Evolutionary conservation across 495 filamentous ascomycete genomes (phyloP).

Genomic region (Lasiosphaeria ovina): DNA sequence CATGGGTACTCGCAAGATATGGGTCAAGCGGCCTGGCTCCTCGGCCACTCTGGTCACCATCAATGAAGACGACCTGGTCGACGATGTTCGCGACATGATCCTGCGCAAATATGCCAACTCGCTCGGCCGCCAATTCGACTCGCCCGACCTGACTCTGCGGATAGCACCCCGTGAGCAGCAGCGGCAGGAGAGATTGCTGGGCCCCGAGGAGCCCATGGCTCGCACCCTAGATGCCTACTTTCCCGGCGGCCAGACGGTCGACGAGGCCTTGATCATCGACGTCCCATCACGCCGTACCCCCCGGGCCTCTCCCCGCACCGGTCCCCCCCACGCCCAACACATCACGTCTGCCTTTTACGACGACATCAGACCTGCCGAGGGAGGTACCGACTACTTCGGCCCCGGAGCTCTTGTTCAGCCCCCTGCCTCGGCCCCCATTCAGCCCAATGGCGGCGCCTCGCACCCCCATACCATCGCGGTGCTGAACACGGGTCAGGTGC

Average conservation of each 20-base stretch:
- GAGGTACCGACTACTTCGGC: conserved; percentile 83
- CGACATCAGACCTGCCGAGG: conserved; percentile 66
- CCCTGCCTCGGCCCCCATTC: conserved; percentile 27
- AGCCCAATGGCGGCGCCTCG: conserved; percentile 33
- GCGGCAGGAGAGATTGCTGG: conserved; percentile 69
- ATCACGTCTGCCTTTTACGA: conserved; percentile 57
- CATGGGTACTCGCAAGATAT: conserved; percentile 80
- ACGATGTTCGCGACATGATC: conserved; percentile 91
- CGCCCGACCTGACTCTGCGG: conserved; percentile 80
- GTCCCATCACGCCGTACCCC: conserved; percentile 79
- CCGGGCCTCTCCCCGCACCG: conserved; percentile 67
- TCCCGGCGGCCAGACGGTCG: conserved; percentile 82
- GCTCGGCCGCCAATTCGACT: conserved; percentile 80
- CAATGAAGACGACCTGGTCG: conserved; percentile 84
- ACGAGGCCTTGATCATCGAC: conserved; percentile 91
- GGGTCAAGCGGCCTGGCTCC: conserved; percentile 82
- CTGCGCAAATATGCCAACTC: conserved; percentile 92
- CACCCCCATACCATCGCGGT: conserved; percentile 66
- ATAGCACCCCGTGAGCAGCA: conserved; percentile 86
- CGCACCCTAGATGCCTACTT: conserved; percentile 80
- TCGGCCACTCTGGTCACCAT: conserved; percentile 87
- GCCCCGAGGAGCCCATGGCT: conserved; percentile 82
- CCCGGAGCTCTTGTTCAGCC: conserved; percentile 65
- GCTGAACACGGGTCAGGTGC: conserved; percentile 73
- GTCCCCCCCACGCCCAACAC: conserved; percentile 45